phyloP scores from a whole-genome alignment of 345 rosid species.

The Odontarrhena argentea region DNA sequence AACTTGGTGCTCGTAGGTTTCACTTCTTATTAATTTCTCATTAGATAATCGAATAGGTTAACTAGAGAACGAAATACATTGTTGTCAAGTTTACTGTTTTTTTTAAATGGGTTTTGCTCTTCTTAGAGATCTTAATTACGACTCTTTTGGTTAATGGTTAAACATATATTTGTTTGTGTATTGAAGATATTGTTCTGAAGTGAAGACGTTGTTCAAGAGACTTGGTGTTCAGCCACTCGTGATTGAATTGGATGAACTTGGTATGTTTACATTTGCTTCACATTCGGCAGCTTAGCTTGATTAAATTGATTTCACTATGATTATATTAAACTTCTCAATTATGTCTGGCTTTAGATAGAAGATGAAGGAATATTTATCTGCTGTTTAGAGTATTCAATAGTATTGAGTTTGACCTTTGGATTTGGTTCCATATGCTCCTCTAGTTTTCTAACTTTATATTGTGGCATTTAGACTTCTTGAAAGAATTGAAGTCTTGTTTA shows the following conservation, averaged over 20 bases:
- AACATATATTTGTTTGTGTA: slow-evolving; percentile 3
- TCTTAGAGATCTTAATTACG: neutral
- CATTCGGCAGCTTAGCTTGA: neutral
- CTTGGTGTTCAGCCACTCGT: slow-evolving; percentile 77
- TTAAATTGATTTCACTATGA: slow-evolving; percentile 5
- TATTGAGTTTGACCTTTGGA: neutral
- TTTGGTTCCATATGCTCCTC: slow-evolving; percentile 9
- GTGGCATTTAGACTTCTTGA: slow-evolving; percentile 18
- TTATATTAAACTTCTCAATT: neutral
- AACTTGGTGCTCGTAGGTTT: slow-evolving; percentile 93
- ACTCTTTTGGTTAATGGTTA: neutral
- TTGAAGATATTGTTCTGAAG: slow-evolving; percentile 83
- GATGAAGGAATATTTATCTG: slow-evolving; percentile 3
- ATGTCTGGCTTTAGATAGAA: slow-evolving; percentile 10
- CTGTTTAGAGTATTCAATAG: slow-evolving; percentile 1
- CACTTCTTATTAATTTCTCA: slow-evolving; percentile 14
- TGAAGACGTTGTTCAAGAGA: slow-evolving; percentile 79
- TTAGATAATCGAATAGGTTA: too few relatives aligned
- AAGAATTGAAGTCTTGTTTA: neutral
- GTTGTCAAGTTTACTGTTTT: neutral
- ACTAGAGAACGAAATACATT: slow-evolving; percentile 2
- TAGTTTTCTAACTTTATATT: neutral
- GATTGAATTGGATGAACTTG: slow-evolving; percentile 88
- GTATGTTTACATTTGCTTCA: slow-evolving; percentile 45
- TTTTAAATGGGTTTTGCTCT: neutral